Conservation (phyloP, 2,329 filamentous ascomycete genomes). For the Trichoderma simmonsii region DNA sequence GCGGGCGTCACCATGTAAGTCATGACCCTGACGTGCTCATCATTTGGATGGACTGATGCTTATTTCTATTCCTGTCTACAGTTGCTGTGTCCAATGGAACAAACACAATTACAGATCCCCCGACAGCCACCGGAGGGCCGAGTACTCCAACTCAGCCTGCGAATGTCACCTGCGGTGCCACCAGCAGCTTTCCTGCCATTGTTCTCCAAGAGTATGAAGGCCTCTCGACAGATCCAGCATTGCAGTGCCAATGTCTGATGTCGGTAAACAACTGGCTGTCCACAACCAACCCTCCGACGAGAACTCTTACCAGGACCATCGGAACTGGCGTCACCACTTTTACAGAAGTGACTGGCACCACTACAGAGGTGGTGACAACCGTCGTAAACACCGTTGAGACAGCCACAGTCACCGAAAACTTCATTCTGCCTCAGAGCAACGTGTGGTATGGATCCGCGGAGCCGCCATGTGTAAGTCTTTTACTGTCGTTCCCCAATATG, state of each 20-base stretch:
- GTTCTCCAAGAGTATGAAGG: slow-evolving; percentile 8
- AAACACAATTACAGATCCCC: not conserved
- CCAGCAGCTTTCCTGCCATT: not conserved
- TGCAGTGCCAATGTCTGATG: slow-evolving; percentile 15
- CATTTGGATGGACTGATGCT: not conserved
- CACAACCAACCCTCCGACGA: not conserved
- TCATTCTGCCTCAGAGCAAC: not conserved
- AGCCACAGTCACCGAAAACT: slow-evolving; percentile 4
- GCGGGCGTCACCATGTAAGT: slow-evolving; percentile 9
- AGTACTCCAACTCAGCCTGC: not conserved
- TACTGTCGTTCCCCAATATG: not conserved
- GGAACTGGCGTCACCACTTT: slow-evolving; percentile 9
- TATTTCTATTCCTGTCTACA: not conserved
- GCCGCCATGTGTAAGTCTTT: slow-evolving; percentile 13
- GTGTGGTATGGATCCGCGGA: slow-evolving; percentile 13
- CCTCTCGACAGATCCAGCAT: not conserved
- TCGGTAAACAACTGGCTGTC: slow-evolving; percentile 7
- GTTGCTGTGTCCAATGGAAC: not conserved
- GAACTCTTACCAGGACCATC: not conserved
- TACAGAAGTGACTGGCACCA: not conserved
- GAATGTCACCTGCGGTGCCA: not conserved
- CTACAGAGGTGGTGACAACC: not conserved
- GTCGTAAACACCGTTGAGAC: not conserved
- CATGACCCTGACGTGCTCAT: not conserved
- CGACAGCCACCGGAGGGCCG: not conserved